A percentile compares a stretch with the other conserved stretches of the same genome.
Evolutionary conservation across 148 eudicot species (phyloP).

Genomic region (Amaranthus hypochondriacus): DNA sequence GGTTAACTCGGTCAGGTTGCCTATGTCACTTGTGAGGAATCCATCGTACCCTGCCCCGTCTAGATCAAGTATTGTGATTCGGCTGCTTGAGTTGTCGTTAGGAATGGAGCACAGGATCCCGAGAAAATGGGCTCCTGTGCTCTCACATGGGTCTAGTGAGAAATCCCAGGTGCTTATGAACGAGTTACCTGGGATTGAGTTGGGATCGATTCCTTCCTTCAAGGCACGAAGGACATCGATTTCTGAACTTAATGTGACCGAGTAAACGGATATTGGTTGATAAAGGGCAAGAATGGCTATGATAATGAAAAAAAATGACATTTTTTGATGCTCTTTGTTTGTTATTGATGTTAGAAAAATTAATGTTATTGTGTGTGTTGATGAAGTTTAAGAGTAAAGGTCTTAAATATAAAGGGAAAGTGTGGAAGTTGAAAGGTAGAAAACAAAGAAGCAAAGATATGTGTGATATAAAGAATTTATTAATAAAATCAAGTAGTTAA

Average conservation of each 20-base stretch:
- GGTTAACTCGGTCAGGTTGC: slow-evolving; percentile 57
- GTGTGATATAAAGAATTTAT: slow-evolving; percentile 27
- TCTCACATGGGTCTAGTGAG: slow-evolving; percentile 57
- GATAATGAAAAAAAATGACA: slow-evolving; percentile 11
- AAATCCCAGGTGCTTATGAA: slow-evolving; percentile 58
- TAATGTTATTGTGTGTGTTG: slow-evolving; percentile 5
- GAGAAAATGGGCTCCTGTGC: slow-evolving; percentile 47
- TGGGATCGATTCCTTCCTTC: slow-evolving; percentile 48
- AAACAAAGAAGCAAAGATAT: slow-evolving; percentile 12
- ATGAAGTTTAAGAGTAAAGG: slow-evolving; percentile 5
- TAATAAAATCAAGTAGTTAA: slow-evolving; percentile 5
- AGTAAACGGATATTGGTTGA: slow-evolving; percentile 16
- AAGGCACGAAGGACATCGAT: slow-evolving; percentile 47
- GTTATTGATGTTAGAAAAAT: not conserved
- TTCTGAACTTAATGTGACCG: slow-evolving; percentile 41
- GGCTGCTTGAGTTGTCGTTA: slow-evolving; percentile 44
- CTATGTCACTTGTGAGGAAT: slow-evolving; percentile 47
- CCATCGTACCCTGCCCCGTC: slow-evolving; percentile 64
- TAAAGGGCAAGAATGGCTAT: slow-evolving; percentile 5
- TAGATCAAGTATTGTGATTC: slow-evolving; percentile 41
- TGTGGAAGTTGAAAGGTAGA: not conserved
- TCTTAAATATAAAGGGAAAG: slow-evolving; percentile 3
- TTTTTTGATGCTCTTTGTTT: slow-evolving; percentile 6
- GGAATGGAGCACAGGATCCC: slow-evolving; percentile 54
- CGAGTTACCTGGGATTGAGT: slow-evolving; percentile 43